phyloP scores from a whole-genome alignment of 129 eudicot species.

The Artemisia annua region DNA sequence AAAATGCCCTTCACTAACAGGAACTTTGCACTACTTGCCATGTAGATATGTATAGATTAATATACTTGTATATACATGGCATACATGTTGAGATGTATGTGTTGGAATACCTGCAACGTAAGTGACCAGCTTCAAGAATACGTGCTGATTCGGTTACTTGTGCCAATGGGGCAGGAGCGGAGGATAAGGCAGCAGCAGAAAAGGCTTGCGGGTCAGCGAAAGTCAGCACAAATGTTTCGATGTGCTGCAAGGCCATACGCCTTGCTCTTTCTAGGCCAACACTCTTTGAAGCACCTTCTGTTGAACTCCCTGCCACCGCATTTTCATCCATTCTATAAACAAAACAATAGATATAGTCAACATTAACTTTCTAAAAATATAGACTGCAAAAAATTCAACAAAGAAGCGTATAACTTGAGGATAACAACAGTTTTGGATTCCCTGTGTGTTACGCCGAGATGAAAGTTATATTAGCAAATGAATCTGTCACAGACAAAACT shows the following conservation, averaged over 20 bases:
- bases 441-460: no score
- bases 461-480: no score
- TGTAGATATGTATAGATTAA: not conserved
- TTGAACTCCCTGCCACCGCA: constrained; percentile 64
- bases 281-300: constrained; percentile 66
- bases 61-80: not conserved
- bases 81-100: not conserved
- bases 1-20: constrained; percentile 17
- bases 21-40: not conserved
- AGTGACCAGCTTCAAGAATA: constrained; percentile 90
- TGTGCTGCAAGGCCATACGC: constrained; percentile 81
- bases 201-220: constrained; percentile 85
- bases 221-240: constrained; percentile 76
- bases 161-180: constrained; percentile 75
- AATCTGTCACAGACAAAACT: no score
- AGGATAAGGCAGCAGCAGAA: constrained; percentile 79
- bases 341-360: constrained; percentile 6
- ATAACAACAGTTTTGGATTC: no score
- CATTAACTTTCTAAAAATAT: not conserved
- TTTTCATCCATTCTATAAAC: constrained; percentile 81
- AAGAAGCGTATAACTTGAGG: no score
- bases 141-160: constrained; percentile 87
- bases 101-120: constrained; percentile 82
- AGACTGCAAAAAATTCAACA: no score
- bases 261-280: constrained; percentile 74